Evolutionary conservation across 345 rosid genomes (phyloP), one percentile per base, ranked within the genome.

Genomic region (Physaria fendleri): DNA sequence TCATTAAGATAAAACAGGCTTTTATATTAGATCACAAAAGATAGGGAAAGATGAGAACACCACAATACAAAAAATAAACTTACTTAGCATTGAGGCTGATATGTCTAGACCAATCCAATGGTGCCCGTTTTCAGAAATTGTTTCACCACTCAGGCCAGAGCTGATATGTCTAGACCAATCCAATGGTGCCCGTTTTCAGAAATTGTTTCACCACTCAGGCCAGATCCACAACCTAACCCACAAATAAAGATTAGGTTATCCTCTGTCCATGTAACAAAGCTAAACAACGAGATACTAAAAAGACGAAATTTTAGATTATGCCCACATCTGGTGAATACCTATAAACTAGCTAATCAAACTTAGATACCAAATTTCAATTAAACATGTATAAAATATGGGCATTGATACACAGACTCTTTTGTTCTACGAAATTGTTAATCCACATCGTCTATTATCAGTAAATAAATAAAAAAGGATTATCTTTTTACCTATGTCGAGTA

Each of bases 81-180:
- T 81, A 81, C 96, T 62, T n/a, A 90, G 94, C 97, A 92, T 91
- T 5, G 98, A 91, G 2, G 59, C 71, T 6, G 98, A 91, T 57
- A 91, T 84, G 72, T 92, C 97, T 25, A 92, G 66, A 70, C 98
- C 97, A 66, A 93, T 72, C 99, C 97, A 93, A 0, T 78, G 83
- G 54, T 89, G 96, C 44, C 95, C 87, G 37, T 68, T 64, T 56
- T 89, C 99, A 42, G 96, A 77, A 24, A 93, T 52, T 13, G 96
- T 83, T 82, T 89, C 96, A 39, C 97, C 95, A 64, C 96, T n/a
- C n/a, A n/a, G n/a, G n/a, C n/a, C n/a, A n/a, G n/a, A n/a, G 59
- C 71, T 6, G 98, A 91, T 57, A 91, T 84, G 72, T 92, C 97
- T 25, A 92, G 66, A 70, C 98, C 97, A 66, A 93, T 72, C 99